These are phyloP conservation scores for Hygrocybe punicea DNA, from an alignment of 768 basidiomycete genomes.

Conservation along the genomic window DNA sequence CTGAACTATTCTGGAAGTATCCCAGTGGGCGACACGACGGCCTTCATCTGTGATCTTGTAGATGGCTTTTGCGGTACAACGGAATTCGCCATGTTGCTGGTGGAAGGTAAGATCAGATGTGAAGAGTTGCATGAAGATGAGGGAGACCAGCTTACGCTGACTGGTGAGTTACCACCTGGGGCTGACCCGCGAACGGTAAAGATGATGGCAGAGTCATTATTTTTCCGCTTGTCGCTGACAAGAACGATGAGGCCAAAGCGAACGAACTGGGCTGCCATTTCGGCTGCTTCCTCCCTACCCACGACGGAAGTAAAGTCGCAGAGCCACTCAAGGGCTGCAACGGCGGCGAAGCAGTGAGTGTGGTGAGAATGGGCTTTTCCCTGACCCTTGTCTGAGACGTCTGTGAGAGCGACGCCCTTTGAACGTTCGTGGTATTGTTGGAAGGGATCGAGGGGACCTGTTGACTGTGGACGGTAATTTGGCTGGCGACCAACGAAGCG, in stretches of 20 bases:
- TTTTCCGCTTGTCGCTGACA: constrained; percentile 88
- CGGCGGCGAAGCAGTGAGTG: constrained; percentile 80
- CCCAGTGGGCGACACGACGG: constrained; percentile 82
- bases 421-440: constrained; percentile 76
- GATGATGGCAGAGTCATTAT: constrained; percentile 88
- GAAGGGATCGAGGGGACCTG: constrained; percentile 55
- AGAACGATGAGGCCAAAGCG: constrained; percentile 87
- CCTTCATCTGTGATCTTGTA: constrained; percentile 96
- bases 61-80: constrained; percentile 91
- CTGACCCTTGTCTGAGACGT: constrained; percentile 62
- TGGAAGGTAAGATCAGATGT: constrained; percentile 15
- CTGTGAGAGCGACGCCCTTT: constrained; percentile 67
- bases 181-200: constrained; percentile 85
- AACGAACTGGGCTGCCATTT: constrained; percentile 97
- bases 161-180: constrained; percentile 69
- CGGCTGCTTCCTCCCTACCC: constrained; percentile 92
- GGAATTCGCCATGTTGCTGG: constrained; percentile 92
- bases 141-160: constrained; percentile 51
- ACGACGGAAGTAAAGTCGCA: constrained; percentile 96
- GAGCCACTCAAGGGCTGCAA: constrained; percentile 91
- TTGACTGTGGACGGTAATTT: constrained; percentile 61
- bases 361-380: constrained; percentile 49
- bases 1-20: constrained; percentile 41
- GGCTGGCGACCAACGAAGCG: constrained; percentile 89
- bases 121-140: constrained; percentile 8